Percentiles rank a stretch among this genome's conserved stretches.
phyloP scores from a whole-genome alignment of 2,329 filamentous ascomycete genomes.

The Orbilia javanica region DNA sequence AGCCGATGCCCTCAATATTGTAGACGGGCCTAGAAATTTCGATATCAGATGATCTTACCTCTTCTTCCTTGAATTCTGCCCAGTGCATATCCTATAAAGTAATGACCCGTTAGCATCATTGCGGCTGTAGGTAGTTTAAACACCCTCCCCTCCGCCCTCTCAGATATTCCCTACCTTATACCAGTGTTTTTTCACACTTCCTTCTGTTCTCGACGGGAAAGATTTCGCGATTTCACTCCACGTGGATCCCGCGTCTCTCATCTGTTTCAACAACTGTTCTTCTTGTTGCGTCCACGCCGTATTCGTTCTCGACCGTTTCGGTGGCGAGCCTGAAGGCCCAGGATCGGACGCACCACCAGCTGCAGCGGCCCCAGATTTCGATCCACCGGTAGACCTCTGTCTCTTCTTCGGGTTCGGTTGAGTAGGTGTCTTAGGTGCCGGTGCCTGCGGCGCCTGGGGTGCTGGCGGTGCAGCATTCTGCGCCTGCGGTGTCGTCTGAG shows the following conservation, averaged over 20 bases:
- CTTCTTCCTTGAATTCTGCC: constrained; percentile 96
- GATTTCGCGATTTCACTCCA: constrained; percentile 99
- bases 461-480: constrained; percentile 49
- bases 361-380: constrained; percentile 46
- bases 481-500: constrained; percentile 38
- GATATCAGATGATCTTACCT: constrained; percentile 72
- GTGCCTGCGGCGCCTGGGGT: constrained; percentile 53
- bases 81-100: constrained; percentile 91
- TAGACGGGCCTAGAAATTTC: constrained; percentile 33
- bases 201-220: constrained; percentile 92
- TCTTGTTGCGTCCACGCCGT: constrained; percentile 97
- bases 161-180: constrained; percentile 80
- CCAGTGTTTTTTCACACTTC: constrained; percentile 99
- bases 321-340: constrained; percentile 56
- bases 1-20: constrained; percentile 61
- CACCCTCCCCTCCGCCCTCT: not conserved
- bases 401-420: constrained; percentile 57
- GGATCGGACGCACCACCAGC: constrained; percentile 45
- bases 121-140: constrained; percentile 5
- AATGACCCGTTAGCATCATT: constrained; percentile 61
- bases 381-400: constrained; percentile 39
- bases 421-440: constrained; percentile 53
- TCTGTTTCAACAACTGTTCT: constrained; percentile 89
- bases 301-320: constrained; percentile 97
- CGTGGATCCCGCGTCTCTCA: constrained; percentile 91